Conservation (phyloP, 2,329 filamentous ascomycete species). For the Claviceps digitariae region DNA sequence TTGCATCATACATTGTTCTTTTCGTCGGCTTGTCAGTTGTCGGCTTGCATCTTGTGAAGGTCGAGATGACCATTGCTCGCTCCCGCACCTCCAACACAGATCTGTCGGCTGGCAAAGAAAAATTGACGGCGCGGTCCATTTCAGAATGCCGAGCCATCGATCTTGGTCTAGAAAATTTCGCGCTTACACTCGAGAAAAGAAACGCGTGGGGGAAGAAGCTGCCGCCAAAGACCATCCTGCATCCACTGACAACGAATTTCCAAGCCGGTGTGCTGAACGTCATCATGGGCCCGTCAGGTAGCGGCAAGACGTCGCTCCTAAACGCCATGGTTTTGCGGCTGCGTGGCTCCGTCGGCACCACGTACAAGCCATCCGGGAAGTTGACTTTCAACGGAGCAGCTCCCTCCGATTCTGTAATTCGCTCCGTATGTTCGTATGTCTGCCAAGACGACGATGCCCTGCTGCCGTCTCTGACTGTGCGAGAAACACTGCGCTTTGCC, state of each 20-base stretch:
- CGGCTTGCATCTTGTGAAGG: slow-evolving; percentile 48
- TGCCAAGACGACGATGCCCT: slow-evolving; percentile 68
- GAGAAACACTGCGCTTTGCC: slow-evolving; percentile 59
- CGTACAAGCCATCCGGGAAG: slow-evolving; percentile 46
- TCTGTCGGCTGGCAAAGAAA: slow-evolving; percentile 56
- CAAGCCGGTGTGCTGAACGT: slow-evolving; percentile 56
- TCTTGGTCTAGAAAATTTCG: slow-evolving; percentile 50
- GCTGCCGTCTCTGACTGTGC: slow-evolving; percentile 59
- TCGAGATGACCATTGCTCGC: slow-evolving; percentile 57
- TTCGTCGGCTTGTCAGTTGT: slow-evolving; percentile 49
- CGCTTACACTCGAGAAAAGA: slow-evolving; percentile 50
- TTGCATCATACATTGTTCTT: slow-evolving; percentile 47
- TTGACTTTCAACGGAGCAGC: slow-evolving; percentile 57
- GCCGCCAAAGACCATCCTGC: slow-evolving; percentile 46
- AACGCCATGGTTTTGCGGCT: slow-evolving; percentile 60
- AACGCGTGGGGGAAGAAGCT: slow-evolving; percentile 35
- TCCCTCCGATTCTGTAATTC: slow-evolving; percentile 54
- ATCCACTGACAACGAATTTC: slow-evolving; percentile 54
- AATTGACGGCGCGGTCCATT: slow-evolving; percentile 41
- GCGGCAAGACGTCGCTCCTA: slow-evolving; percentile 61
- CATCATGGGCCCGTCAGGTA: slow-evolving; percentile 70
- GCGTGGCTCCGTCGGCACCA: slow-evolving; percentile 45
- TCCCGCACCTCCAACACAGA: slow-evolving; percentile 46
- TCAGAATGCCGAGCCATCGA: slow-evolving; percentile 45
- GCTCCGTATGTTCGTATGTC: slow-evolving; percentile 62